These are phyloP conservation scores for Podaxis carcinomalis DNA, from an alignment of 768 basidiomycete species.

Conservation along the genomic window DNA sequence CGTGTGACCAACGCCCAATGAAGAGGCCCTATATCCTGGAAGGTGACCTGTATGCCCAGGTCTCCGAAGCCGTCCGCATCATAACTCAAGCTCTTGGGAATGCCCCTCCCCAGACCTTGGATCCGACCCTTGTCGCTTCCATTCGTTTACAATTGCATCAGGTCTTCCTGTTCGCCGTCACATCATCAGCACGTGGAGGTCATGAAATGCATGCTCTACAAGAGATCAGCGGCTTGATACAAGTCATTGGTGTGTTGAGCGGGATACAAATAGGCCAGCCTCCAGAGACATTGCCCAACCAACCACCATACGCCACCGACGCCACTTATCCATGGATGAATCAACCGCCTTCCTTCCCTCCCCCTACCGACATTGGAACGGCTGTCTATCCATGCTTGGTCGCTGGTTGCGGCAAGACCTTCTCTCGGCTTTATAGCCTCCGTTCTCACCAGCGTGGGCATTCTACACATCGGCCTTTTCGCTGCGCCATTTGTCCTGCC, in stretches of 20 bases:
- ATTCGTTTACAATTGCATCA: constrained; percentile 73
- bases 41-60: constrained; percentile 48
- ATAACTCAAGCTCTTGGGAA: constrained; percentile 47
- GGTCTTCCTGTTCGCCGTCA: constrained; percentile 74
- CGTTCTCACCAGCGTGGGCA: constrained; percentile 71
- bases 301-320: constrained; percentile 24
- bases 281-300: constrained; percentile 30
- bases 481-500: constrained; percentile 62
- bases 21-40: constrained; percentile 46
- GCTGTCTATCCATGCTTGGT: constrained; percentile 80
- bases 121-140: constrained; percentile 59
- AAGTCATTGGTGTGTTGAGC: constrained; percentile 76
- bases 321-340: constrained; percentile 30
- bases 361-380: constrained; percentile 53
- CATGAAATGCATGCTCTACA: constrained; percentile 56
- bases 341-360: constrained; percentile 20
- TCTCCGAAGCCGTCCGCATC: constrained; percentile 56
- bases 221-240: constrained; percentile 78
- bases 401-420: constrained; percentile 60
- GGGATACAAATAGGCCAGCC: constrained; percentile 65
- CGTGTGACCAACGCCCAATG: constrained; percentile 21
- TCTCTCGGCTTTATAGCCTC: constrained; percentile 64
- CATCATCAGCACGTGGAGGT: constrained; percentile 53
- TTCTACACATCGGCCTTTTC: constrained; percentile 59
- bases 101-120: constrained; percentile 40